Conservation (phyloP, 140 eudicot species). For the Ambrosia hybrid region DNA sequence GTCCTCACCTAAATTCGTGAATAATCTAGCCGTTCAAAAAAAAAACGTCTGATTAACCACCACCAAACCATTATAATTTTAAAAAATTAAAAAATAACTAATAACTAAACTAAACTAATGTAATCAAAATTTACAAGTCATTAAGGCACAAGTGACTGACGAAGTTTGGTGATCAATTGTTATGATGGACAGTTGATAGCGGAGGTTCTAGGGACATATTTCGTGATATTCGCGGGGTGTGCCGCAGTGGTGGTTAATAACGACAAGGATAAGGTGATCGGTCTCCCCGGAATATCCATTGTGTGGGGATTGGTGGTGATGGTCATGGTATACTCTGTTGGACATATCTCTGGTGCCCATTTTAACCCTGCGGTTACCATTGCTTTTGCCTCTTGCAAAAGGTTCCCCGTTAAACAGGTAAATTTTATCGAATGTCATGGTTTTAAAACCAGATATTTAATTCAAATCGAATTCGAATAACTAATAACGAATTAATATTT, state of each 20-base stretch:
- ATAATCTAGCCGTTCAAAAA: too few relatives aligned
- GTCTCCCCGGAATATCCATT: conserved; percentile 39
- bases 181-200: conserved; percentile 31
- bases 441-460: too few relatives aligned
- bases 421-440: too few relatives aligned
- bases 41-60: conserved; percentile 17
- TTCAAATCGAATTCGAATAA: too few relatives aligned
- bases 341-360: conserved; percentile 48
- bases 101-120: neutral
- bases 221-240: conserved; percentile 43
- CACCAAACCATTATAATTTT: conserved; percentile 9
- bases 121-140: neutral
- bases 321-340: conserved; percentile 48
- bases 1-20: conserved; percentile 14
- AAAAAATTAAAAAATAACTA: neutral
- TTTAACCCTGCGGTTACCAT: conserved; percentile 48
- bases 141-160: neutral
- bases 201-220: conserved; percentile 41
- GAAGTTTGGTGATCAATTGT: neutral
- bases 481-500: too few relatives aligned
- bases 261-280: conserved; percentile 33
- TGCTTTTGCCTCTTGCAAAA: conserved; percentile 48
- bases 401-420: conserved; percentile 69
- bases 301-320: conserved; percentile 49
- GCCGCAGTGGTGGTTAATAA: conserved; percentile 42